Conservation (phyloP, 1,284 basidiomycete genomes). For the Anthracocystis panici-leucophaei region DNA sequence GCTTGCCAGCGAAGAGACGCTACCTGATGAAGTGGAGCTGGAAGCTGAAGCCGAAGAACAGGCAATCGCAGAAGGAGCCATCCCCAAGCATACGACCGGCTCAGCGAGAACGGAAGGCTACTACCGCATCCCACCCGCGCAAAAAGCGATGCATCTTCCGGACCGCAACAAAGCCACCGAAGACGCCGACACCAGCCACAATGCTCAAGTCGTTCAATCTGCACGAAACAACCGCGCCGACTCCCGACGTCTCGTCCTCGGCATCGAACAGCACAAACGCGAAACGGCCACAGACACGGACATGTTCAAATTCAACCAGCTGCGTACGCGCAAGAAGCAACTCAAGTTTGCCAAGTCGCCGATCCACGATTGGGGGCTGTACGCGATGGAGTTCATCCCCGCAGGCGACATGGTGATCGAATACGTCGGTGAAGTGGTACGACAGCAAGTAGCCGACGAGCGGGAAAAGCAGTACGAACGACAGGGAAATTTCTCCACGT, state of each 20-base stretch:
- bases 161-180: slow-evolving; percentile 75
- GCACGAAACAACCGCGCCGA: slow-evolving; percentile 93
- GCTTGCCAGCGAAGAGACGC: slow-evolving; percentile 23
- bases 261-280: slow-evolving; percentile 92
- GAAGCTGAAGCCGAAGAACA: slow-evolving; percentile 45
- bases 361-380: slow-evolving; percentile 96
- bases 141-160: slow-evolving; percentile 86
- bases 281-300: slow-evolving; percentile 73
- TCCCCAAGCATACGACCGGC: slow-evolving; percentile 76
- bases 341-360: slow-evolving; percentile 93
- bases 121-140: slow-evolving; percentile 90
- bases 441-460: slow-evolving; percentile 95
- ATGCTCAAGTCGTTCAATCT: slow-evolving; percentile 75
- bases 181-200: slow-evolving; percentile 61
- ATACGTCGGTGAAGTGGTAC: slow-evolving; percentile 96
- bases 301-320: slow-evolving; percentile 94
- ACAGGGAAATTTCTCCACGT: slow-evolving; percentile 67
- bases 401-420: slow-evolving; percentile 99
- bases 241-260: slow-evolving; percentile 89
- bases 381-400: slow-evolving; percentile 77
- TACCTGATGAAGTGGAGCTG: slow-evolving; percentile 36
- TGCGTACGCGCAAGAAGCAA: slow-evolving; percentile 97
- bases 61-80: slow-evolving; percentile 60
- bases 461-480: slow-evolving; percentile 92
- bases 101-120: slow-evolving; percentile 92